Percentiles rank a stretch among this genome's conserved stretches.
Evolutionary conservation across 2,329 filamentous ascomycete species (phyloP).

Genomic region (Trichoderma harzianum): DNA sequence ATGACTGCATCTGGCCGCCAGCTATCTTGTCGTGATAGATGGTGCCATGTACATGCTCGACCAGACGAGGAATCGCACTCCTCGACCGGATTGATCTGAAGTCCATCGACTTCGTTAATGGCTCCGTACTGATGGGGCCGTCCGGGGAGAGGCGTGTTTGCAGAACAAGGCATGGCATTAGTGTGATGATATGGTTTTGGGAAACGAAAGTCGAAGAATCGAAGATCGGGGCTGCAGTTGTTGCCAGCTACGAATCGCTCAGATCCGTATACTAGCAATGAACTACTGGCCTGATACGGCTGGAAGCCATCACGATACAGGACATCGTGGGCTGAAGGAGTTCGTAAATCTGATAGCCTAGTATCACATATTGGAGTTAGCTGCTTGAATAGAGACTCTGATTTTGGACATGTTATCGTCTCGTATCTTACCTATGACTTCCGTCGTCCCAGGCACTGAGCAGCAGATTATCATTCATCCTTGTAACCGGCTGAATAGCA

Average conservation of each 20-base stretch:
- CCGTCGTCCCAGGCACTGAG: conserved; percentile 54
- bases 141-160: background rate
- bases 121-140: background rate
- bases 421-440: conserved; percentile 37
- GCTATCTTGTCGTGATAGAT: conserved; percentile 38
- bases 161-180: conserved; percentile 44
- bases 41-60: conserved; percentile 46
- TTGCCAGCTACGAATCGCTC: conserved; percentile 52
- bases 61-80: conserved; percentile 36
- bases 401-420: background rate
- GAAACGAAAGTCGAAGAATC: conserved; percentile 55
- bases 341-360: conserved; percentile 49
- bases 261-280: conserved; percentile 48
- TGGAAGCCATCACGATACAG: conserved; percentile 54
- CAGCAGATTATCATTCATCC: conserved; percentile 39
- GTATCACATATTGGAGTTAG: background rate
- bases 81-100: conserved; percentile 35
- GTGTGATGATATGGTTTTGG: conserved; percentile 48
- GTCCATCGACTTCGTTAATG: background rate
- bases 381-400: background rate
- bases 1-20: conserved; percentile 50
- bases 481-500: conserved; percentile 45
- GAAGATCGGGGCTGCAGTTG: conserved; percentile 41
- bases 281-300: conserved; percentile 43
- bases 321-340: conserved; percentile 44